Base-by-base conservation (phyloP, 2,329 filamentous ascomycete genomes). In the Aaosphaeria arxii region DNA sequence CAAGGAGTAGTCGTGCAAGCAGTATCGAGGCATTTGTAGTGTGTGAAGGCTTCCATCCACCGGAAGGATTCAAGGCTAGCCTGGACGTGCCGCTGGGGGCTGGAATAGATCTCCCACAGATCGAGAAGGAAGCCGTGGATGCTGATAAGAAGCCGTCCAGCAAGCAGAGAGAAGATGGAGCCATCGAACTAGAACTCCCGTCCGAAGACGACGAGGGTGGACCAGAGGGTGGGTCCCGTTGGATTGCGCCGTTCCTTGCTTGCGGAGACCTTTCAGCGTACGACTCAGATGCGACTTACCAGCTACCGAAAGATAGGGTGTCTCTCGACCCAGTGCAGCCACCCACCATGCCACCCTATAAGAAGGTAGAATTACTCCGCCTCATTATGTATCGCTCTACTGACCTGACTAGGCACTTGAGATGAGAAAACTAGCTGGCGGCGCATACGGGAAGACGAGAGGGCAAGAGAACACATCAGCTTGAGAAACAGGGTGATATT, bases 11-110 rank as follows among this genome's bases (percentile, higher is more conserved):
- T 63, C 82, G 94, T n/a, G 94, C 92, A 1, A 97, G 92, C 71
- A 96, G 91, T 71, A 85, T 99, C 17, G 94, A 99, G 70, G 92
- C 94, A 0, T 99, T 99, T 59, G 89, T 99, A 42, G 92, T 99
- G 11, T 96, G 94, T 68, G 81, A 95, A 59, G 89, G 91, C 52
- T 99, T 97, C 67, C 78, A 80, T 24, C 91, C 90, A 4, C 91
- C 92, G 0, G 72, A 77, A 11, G 88, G 87, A 0, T 94, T 91
- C 72, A 81, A 80, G 41, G 84, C 88, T 4, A 91, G 85, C 60
- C 74, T 94, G 4, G 86, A 91, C 59, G 83, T 86, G 59, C 88
- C 88, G 2, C 73, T 94, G 1, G 88, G 87, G 1, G 80, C 86
- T 6, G 83, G 85, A 0, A 74, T 77, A 39, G 73, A 77, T 38